Evolutionary conservation across 306 rosid species (phyloP).

Genomic region (Begonia fuchsioides): DNA sequence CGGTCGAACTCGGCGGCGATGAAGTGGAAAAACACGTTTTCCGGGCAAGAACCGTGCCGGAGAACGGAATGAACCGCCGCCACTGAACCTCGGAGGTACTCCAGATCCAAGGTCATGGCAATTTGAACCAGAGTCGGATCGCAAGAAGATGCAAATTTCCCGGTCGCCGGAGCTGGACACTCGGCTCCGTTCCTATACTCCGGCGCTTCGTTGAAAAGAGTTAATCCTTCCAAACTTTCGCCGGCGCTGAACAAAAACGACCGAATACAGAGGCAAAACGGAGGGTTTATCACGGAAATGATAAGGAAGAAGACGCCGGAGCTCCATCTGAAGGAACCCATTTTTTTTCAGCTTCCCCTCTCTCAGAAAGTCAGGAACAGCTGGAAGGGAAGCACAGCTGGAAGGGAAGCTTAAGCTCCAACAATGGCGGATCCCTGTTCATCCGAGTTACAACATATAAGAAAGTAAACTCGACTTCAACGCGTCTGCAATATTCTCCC

Average conservation of each 20-base stretch:
- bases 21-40: constrained; percentile 2
- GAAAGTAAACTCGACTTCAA: not conserved
- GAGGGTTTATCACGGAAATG: not conserved
- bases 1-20: constrained; percentile 2
- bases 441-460: not conserved
- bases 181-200: not conserved
- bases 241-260: not conserved
- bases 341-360: not conserved
- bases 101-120: not conserved
- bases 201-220: not conserved
- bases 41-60: constrained; percentile 1
- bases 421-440: not conserved
- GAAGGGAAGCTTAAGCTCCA: not conserved
- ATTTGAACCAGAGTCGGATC: constrained; percentile 1
- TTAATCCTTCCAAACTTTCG: not conserved
- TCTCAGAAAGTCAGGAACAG: not conserved
- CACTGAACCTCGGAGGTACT: constrained; percentile 1
- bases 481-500: not conserved
- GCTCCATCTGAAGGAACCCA: not conserved
- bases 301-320: not conserved
- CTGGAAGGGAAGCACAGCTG: not conserved
- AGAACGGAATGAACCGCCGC: constrained; percentile 1
- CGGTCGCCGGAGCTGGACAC: not conserved
- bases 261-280: not conserved
- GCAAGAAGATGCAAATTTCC: not conserved